Evolutionary conservation across 352 stramenopile genomes (phyloP).

Genomic region (Phytopythium cucurbitacearum): DNA sequence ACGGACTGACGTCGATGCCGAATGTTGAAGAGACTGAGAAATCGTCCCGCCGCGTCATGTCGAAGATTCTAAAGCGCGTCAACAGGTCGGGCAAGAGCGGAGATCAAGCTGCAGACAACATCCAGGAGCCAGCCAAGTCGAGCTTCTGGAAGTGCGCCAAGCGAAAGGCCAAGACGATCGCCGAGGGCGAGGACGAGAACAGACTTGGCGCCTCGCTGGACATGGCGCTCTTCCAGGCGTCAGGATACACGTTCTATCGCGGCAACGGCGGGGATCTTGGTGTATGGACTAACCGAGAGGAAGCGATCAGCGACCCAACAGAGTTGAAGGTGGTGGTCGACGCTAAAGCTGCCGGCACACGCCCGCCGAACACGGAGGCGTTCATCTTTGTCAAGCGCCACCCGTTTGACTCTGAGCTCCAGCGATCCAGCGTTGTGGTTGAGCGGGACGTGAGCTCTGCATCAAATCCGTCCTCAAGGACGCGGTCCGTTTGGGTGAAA

Average conservation of each 20-base stretch:
- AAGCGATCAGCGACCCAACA: background rate
- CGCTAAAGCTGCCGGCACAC: background rate
- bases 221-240: conserved; percentile 43
- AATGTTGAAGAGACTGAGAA: background rate
- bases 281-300: background rate
- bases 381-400: conserved; percentile 32
- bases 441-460: background rate
- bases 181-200: conserved; percentile 10
- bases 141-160: too few species aligned
- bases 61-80: too few species aligned
- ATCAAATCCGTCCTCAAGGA: conserved; percentile 1
- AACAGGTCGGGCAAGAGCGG: background rate
- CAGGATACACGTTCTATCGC: conserved; percentile 18
- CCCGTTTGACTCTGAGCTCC: conserved; percentile 29
- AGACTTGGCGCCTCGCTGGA: conserved; percentile 39
- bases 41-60: too few species aligned
- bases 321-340: background rate
- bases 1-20: conserved; percentile 2
- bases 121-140: too few species aligned
- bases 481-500: conserved; percentile 28
- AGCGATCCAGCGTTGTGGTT: conserved; percentile 39
- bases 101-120: too few species aligned
- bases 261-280: conserved; percentile 3
- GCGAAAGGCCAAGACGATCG: background rate
- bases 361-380: background rate